Base-by-base conservation (phyloP, 2,329 filamentous ascomycete species). In the Colletotrichum trifolii region DNA sequence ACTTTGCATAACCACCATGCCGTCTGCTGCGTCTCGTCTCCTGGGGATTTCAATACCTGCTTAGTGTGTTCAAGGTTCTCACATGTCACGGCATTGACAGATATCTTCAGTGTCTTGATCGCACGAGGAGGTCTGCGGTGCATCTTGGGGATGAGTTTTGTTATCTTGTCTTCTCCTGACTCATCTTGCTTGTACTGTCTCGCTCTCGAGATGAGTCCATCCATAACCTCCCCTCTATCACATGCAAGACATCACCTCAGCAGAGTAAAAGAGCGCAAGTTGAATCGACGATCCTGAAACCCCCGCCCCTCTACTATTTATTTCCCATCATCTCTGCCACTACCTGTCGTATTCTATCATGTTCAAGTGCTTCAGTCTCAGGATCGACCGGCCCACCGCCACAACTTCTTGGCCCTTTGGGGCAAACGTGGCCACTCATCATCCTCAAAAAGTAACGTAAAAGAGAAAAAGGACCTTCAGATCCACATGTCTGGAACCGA, bases 241-340 rank as follows among this genome's bases (percentile, higher is more conserved):
- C 52, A 61, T 61, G 50, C 57, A 46, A 61, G 58, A 50, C 46
- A 55, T 12, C 9, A 6, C 36, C 50, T 17, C 8, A 15, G 39
- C n/a, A 9, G 10, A 36, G 45, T 25, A 36, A 17, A 25, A 49
- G 36, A 57, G 36, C 42, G 34, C 57, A 60, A 58, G 36, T 47
- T 60, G 48, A 54, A 54, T 39, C 59, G 35, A 54, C 35, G 59
- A 64, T 64, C 63, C 47, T 66, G 60, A 66, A 66, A 57, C 59
- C 42, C 35, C 35, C 38, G 49, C 36, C 25, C 35, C 39, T 35
- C 35, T 40, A 48, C 36, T 11, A 45, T 39, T 15, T 39, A n/a
- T 39, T 11, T 38, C 35, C 46, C n/a, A 12, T 34, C 42, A 17
- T 42, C 11, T n/a, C 53, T 13, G 39, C 33, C 49, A 54, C 13